These are phyloP conservation scores for Platanthera zijinensis DNA, from an alignment of 106 monocot species.

Conservation along the genomic window DNA sequence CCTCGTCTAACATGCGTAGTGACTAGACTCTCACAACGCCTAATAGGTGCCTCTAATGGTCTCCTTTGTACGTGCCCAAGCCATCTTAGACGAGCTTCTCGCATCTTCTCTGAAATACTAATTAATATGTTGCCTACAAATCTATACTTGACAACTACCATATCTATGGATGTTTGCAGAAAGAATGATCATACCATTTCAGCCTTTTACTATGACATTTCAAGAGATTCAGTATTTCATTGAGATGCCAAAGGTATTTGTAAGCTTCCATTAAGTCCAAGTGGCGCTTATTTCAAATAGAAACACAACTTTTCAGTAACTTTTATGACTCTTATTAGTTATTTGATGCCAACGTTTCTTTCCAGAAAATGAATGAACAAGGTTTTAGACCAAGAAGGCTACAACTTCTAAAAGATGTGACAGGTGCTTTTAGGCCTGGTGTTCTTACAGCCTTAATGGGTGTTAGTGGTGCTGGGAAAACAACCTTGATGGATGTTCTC, in stretches of 20 bases:
- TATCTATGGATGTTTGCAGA: constrained; percentile 2
- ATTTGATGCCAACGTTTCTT: too few relatives aligned
- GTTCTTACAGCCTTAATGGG: constrained; percentile 18
- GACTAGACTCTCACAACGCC: too few relatives aligned
- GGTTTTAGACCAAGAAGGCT: constrained; percentile 7
- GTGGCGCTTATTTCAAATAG: too few relatives aligned
- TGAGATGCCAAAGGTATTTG: constrained; percentile 12
- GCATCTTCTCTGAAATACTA: too few relatives aligned
- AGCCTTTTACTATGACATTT: constrained; percentile 16
- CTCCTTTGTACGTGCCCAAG: too few relatives aligned
- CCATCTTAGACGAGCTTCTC: too few relatives aligned
- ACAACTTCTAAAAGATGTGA: constrained; percentile 14
- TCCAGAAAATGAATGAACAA: constrained; percentile 12
- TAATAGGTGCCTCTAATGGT: too few relatives aligned
- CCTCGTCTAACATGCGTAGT: too few relatives aligned
- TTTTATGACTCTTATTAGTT: too few relatives aligned
- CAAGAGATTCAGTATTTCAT: constrained; percentile 23
- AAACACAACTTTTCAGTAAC: too few relatives aligned
- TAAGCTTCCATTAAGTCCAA: neutral
- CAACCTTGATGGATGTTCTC: constrained; percentile 19
- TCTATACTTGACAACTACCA: too few relatives aligned
- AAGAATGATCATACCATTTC: constrained; percentile 14
- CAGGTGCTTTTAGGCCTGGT: constrained; percentile 19
- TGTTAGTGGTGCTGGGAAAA: constrained; percentile 18
- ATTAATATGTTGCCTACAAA: too few relatives aligned